Base-by-base conservation (phyloP, 345 rosid species). In the Raphanus sativus region DNA sequence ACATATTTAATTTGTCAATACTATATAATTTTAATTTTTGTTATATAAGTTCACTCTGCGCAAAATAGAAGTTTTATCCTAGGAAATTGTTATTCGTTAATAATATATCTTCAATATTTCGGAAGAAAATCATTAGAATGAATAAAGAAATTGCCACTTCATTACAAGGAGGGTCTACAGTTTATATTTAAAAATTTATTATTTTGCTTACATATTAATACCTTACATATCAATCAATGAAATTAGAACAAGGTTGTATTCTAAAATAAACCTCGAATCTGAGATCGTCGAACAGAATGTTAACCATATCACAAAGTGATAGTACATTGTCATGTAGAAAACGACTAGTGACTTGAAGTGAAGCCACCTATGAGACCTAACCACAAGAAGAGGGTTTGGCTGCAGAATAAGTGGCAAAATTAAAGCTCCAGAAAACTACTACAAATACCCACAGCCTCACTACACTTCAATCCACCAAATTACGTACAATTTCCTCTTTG, bases 331-430 rank as follows among this genome's bases (percentile, higher is more conserved):
- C 55, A n/a, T 30, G 8, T 58, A 56, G 7, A 26, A 4, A 26
- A 8, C 2, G 29, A 48, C 36, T 30, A 26, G 15, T 61, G 30
- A 29, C 30, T 42, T 40, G 66, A 71, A 71, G 56, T 15, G 28
- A 24, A 58, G 15, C 32, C 32, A 59, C 63, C 33, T 26, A 50
- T 50, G 52, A 50, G 45, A 1, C 55, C 55, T 36, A 11, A 36
- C 4, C 9, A 65, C 32, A 15, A 74, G 21, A 65, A 65, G 8
- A 6, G 16, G 77, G 71, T 55, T 65, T 74, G 65, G 56, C 65
- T 33, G 15, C 33, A 24, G 8, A 64, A 24, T 11, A 61, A 30
- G 40, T 62, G 40, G 65, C 40, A 5, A 62, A 6, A 55, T 11
- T 10, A 16, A 55, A 54, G 1, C 24, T 65, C 38, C 56, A 55